phyloP scores from a whole-genome alignment of 2,329 filamentous ascomycete genomes.

The Periconia sp. region DNA sequence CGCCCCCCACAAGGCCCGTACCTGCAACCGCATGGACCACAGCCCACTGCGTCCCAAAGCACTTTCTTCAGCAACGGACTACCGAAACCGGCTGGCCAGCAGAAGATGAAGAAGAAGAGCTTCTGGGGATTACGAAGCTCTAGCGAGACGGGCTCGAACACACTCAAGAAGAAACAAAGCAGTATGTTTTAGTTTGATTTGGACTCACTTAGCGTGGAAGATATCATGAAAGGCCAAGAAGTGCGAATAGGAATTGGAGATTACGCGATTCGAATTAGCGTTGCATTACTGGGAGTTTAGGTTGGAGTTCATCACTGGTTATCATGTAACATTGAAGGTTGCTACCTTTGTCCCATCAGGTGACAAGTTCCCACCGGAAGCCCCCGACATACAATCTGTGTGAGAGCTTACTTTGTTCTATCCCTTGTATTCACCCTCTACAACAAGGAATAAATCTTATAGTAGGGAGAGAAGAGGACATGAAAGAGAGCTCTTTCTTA shows the following conservation, averaged over 20 bases:
- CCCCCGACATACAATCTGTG: too few species aligned
- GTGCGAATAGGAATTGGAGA: conserved; percentile 4
- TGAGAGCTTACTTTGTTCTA: too few species aligned
- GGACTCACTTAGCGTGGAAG: not conserved
- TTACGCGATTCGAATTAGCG: conserved; percentile 3
- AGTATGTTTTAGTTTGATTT: conserved; percentile 42
- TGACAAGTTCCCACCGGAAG: too few species aligned
- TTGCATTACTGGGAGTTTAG: conserved; percentile 8
- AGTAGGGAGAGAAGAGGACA: too few species aligned
- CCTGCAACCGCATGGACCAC: conserved; percentile 29
- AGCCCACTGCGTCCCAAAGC: conserved; percentile 34
- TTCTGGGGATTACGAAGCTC: conserved; percentile 40
- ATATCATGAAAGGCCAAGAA: not conserved
- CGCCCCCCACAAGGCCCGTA: conserved; percentile 27
- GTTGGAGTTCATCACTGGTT: not conserved
- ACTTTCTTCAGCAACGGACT: conserved; percentile 39
- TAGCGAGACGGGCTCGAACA: conserved; percentile 33
- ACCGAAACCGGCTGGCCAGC: conserved; percentile 24
- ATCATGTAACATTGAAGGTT: not conserved
- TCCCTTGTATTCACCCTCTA: too few species aligned
- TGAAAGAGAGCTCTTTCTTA: too few species aligned
- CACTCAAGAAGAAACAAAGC: conserved; percentile 48
- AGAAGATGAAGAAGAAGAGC: conserved; percentile 39
- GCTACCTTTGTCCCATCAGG: too few species aligned
- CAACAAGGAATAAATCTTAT: too few species aligned